Evolutionary conservation across 2,329 filamentous ascomycete species (phyloP), one percentile per base, ranked within the genome.

Genomic region (Macrophomina tecta): DNA sequence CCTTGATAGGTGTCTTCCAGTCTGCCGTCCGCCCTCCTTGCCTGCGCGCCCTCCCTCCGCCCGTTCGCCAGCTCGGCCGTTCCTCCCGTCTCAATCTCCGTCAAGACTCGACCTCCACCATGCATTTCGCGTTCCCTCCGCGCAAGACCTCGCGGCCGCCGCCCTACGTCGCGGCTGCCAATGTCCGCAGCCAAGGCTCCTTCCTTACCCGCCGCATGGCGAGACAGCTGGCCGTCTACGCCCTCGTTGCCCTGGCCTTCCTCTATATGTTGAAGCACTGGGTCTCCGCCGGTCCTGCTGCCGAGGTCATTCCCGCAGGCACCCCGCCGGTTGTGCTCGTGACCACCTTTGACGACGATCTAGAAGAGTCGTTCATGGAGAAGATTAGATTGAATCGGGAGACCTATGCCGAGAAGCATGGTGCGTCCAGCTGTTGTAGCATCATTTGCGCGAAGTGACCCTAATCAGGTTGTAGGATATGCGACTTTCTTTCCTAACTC

Each of bases 101-200:
- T 23, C 58, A 36, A 34, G 48, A 42, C 40, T 23, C 28, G 14
- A 38, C 56, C 36, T 11, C 73, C 72, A 95, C 70, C 67, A 82
- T 97, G 93, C 94, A 97, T 79, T 93, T 94, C 84, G 93, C 94
- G 70, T 89, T 96, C 73, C 93, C 93, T 65, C 88, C 92, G 74
- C 90, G 93, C 79, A 97, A 94, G 82, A 89, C 87, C 75, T 94
- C 91, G 71, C 89, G 90, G 75, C 88, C 91, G 71, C 87, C 89
- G 71, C 89, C 90, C 36, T 94, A 92, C 80, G 84, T 85, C 70
- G 84, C 64, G 11, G 64, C 55, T 23, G 53, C 64, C 45, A 66
- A 66, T 51, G 52, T 86, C 56, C 85, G 88, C 74, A 84, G 86
- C 70, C 82, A 88, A 74, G 81, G 84, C 71, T 78, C 86, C 69